Conservation (phyloP, 768 basidiomycete genomes). For the Boletus vinaceobasis region DNA sequence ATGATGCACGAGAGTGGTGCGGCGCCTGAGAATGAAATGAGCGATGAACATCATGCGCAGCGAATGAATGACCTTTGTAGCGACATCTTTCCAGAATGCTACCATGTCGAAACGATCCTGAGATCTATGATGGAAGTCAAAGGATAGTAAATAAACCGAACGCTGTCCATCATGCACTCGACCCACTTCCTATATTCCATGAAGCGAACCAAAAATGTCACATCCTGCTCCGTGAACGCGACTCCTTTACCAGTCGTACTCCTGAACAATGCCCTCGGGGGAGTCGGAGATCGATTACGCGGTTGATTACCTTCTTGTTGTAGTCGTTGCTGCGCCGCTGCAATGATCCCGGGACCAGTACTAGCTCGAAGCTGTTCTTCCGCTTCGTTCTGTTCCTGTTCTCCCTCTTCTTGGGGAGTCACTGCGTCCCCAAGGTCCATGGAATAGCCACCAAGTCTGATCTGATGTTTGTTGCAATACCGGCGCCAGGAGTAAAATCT, state of each 20-base stretch:
- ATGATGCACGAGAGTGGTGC: constrained; percentile 87
- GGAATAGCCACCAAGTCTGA: constrained; percentile 78
- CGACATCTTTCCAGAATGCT: constrained; percentile 76
- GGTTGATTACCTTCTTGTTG: constrained; percentile 34
- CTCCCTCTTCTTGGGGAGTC: constrained; percentile 43
- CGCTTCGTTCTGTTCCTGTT: constrained; percentile 40
- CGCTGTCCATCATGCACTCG: not conserved
- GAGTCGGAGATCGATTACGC: constrained; percentile 75
- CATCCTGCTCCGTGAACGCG: constrained; percentile 83
- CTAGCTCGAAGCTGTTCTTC: constrained; percentile 36
- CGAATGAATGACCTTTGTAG: constrained; percentile 48
- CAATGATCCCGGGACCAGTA: constrained; percentile 44
- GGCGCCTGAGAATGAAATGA: constrained; percentile 55
- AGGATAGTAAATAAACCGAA: constrained; percentile 1
- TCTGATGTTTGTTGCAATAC: constrained; percentile 91
- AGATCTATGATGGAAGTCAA: constrained; percentile 34
- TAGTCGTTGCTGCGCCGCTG: constrained; percentile 41
- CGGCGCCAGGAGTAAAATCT: constrained; percentile 91
- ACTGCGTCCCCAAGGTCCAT: constrained; percentile 63
- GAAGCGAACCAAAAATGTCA: constrained; percentile 70
- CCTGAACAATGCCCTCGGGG: constrained; percentile 72
- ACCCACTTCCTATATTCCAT: constrained; percentile 73
- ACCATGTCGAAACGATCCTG: constrained; percentile 71
- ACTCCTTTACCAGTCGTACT: constrained; percentile 91
- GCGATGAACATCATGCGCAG: not conserved